Base-by-base conservation (phyloP, 345 rosid species). In the Linum lewisii region DNA sequence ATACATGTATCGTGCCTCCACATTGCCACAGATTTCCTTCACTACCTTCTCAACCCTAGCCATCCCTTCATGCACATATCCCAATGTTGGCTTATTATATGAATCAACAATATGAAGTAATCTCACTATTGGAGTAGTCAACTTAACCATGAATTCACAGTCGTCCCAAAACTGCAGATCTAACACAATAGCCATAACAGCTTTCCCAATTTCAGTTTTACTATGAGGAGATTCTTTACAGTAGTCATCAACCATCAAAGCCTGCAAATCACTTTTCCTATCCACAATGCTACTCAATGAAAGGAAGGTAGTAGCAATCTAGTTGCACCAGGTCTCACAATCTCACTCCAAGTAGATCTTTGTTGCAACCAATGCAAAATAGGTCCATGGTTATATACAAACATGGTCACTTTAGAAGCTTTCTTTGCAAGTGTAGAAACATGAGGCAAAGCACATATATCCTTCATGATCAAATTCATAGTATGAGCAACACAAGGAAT, bases 91-190 rank as follows among this genome's bases (percentile, higher is more conserved):
- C n/a, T 10, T 25, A 26, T 24, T 61, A 36, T 61, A 56, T 0
- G 55, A 45, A 49, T 61, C 37, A 1, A 47, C 38, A 22, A 61
- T 45, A 2, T 5, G 37, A 18, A 61, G 29, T 4, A 61, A 49
- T 21, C n/a, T 25, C 0, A 61, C 18, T 24, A 47, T 8, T 2
- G 44, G 55, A 14, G 22, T n/a, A 2, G 9, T 53, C 50, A 61
- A 10, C 7, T 61, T 7, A 6, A 61, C 38, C 0, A 19, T 21
- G 11, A 62, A 25, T 23, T 16, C 4, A 18, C 44, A 61, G 24
- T 18, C 24, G 19, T 61, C 23, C 56, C 56, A 61, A 61, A 61
- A 61, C 6, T 49, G 49, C 1, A 25, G 19, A 25, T 61, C 24
- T 14, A 61, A 47, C 7, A 47, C 16, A 18, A 10, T 47, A 24